A percentile compares a stretch with the other conserved stretches of the same genome.
phyloP scores from a whole-genome alignment of 306 rosid genomes.

The Luffa aegyptiaca region DNA sequence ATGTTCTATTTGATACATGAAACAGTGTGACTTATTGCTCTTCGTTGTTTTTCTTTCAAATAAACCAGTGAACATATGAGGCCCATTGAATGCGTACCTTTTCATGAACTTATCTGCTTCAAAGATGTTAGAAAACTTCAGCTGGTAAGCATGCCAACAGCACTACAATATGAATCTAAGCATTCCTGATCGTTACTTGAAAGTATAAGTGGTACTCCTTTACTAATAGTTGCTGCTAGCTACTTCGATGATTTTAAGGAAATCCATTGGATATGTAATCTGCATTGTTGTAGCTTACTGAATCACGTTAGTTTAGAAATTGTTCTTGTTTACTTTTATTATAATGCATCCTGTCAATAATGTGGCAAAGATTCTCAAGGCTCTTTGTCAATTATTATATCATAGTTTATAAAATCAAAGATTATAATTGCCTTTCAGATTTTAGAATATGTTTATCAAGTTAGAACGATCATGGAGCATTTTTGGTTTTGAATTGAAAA shows the following conservation, averaged over 20 bases:
- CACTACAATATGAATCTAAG: neutral
- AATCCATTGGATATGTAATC: neutral
- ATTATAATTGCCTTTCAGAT: neutral
- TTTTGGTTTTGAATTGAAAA: neutral
- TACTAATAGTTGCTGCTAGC: neutral
- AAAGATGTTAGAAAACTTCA: constrained; percentile 75
- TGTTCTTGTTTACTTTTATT: neutral
- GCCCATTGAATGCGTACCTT: constrained; percentile 62
- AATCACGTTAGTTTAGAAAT: neutral
- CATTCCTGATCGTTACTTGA: neutral
- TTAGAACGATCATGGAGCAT: neutral
- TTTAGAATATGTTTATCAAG: neutral
- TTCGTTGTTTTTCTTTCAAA: constrained; percentile 16
- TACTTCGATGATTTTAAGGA: neutral
- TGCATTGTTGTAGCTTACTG: neutral
- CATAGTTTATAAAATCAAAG: neutral
- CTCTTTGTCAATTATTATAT: neutral
- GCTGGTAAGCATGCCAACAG: constrained; percentile 45
- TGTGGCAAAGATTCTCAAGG: neutral
- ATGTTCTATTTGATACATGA: neutral
- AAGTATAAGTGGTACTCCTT: neutral
- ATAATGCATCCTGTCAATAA: neutral
- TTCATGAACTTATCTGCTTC: constrained; percentile 72
- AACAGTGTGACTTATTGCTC: neutral
- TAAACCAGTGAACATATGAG: constrained; percentile 53